phyloP scores from a whole-genome alignment of 2,329 filamentous ascomycete genomes.

The Aspergillus texensis region DNA sequence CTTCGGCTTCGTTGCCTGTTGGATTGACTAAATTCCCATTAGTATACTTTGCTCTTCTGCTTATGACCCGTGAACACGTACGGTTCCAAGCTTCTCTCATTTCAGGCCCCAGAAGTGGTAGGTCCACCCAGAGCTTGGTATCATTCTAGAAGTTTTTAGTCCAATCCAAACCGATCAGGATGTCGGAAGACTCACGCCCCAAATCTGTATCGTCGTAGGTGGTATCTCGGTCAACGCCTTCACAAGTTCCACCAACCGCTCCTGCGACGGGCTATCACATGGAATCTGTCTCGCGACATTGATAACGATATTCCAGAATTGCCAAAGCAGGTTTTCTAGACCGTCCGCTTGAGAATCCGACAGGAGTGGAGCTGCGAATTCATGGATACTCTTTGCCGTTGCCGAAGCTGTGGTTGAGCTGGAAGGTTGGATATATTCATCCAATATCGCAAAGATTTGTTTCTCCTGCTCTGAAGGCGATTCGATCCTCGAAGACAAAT shows the following conservation, averaged over 20 bases:
- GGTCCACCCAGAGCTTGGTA: slow-evolving; percentile 10
- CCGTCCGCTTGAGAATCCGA: background rate
- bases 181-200: slow-evolving; percentile 6
- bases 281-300: slow-evolving; percentile 13
- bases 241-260: slow-evolving; percentile 13
- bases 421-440: slow-evolving; percentile 7
- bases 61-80: background rate
- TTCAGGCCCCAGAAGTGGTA: slow-evolving; percentile 15
- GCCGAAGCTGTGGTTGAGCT: slow-evolving; percentile 3
- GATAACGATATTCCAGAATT: slow-evolving; percentile 9
- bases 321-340: slow-evolving; percentile 13
- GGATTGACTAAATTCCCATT: background rate
- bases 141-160: background rate
- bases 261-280: slow-evolving; percentile 9
- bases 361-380: background rate
- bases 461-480: background rate
- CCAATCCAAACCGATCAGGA: background rate
- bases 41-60: background rate
- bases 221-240: slow-evolving; percentile 10
- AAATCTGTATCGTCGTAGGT: slow-evolving; percentile 12
- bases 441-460: slow-evolving; percentile 2
- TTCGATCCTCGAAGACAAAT: background rate
- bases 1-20: background rate
- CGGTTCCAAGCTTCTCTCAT: slow-evolving; percentile 16
- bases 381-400: slow-evolving; percentile 9